Evolutionary conservation across 805 yeast genomes (phyloP), one percentile per base, ranked within the genome.

Genomic region (Suhomyces emberorum): DNA sequence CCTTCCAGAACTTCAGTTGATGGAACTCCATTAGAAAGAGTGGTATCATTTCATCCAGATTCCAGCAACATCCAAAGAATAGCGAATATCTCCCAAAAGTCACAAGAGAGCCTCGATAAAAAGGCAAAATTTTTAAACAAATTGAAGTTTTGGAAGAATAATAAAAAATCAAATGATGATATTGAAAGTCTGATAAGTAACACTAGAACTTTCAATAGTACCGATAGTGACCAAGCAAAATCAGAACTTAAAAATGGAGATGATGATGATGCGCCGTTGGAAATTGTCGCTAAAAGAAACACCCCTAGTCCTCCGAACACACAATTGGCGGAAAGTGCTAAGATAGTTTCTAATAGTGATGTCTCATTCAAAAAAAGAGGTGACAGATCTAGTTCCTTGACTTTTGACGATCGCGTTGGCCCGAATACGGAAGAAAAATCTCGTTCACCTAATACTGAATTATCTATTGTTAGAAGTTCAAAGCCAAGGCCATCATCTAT

Each of bases 101-200:
- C 14, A 35, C 43, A 5, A 25, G 43, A 33, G 29, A 37, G 25
- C 26, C 40, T 26, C 34, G 44, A 28, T 27, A 51, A 38, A 30
- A 51, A 38, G 23, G 32, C 34, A 14, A 57, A 51, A 27, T 42
- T 65, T 15, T 42, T 65, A 17, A 55, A 52, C 24, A 62, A 55
- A 37, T 49, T 67, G 4, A 68, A 61, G 47, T 67, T 67, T 41
- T 67, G 73, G 73, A 65, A 59, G 35, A 51, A 41, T 33, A 47
- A 35, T 24, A 49, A 41, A 32, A 35, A 34, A 5, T 37, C 33
- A 7, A 39, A 34, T 14, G 37, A 37, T 17, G 38, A 35, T 14
- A 29, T n/a, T 16, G 38, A 28, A 14, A 35, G 38, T 25, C 37
- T 34, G 37, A 14, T 10, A n/a, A 34, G 37, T 12, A 29, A 27